These are phyloP conservation scores for Euphorbia pulcherrima DNA, from an alignment of 345 rosid species.

Conservation along the genomic window DNA sequence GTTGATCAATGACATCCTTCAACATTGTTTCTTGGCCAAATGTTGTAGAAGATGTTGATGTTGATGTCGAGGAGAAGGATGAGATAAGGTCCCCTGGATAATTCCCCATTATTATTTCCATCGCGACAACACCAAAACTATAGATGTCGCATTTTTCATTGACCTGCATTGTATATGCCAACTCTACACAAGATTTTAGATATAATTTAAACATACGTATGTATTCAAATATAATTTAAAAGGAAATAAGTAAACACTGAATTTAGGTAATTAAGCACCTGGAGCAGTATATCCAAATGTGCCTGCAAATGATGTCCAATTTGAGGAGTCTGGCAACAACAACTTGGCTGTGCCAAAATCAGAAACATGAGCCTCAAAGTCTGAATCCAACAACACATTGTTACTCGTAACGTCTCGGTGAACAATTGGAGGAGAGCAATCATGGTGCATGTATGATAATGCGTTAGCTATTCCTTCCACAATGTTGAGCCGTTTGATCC, in stretches of 20 bases:
- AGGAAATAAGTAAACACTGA: no score
- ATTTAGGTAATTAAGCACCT: background rate
- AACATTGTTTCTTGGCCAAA: background rate
- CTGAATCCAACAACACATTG: background rate
- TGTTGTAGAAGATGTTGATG: background rate
- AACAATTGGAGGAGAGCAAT: background rate
- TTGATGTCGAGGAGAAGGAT: background rate
- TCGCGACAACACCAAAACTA: background rate
- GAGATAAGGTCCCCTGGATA: background rate
- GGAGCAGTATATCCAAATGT: constrained; percentile 3
- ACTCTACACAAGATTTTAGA: background rate
- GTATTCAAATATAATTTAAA: no score
- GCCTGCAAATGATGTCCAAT: background rate
- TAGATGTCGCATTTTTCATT: background rate
- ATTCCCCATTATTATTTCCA: background rate
- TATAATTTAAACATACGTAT: background rate
- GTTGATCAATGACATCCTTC: background rate
- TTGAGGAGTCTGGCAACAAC: background rate
- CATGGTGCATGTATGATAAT: background rate
- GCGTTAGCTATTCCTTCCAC: background rate
- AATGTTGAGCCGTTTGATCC: constrained; percentile 10
- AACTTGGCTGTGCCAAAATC: background rate
- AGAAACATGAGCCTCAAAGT: background rate
- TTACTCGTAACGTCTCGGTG: background rate
- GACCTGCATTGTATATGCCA: background rate